Evolutionary conservation across 257 asterid species (phyloP).

Genomic region (Nicotiana sylvestris): DNA sequence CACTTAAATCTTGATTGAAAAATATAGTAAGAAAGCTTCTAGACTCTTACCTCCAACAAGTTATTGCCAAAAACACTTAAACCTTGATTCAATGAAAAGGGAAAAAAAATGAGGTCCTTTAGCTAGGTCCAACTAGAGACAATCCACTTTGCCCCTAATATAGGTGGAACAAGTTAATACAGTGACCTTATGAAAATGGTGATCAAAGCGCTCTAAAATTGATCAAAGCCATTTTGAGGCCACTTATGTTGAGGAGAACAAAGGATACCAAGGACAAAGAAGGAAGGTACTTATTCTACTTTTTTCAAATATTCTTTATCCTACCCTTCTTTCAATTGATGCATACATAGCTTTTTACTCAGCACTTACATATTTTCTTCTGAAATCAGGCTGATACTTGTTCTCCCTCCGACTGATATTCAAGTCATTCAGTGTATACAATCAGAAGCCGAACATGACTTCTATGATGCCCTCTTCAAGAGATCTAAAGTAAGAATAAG

Average conservation of each 20-base stretch:
- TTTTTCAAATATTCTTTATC: not conserved
- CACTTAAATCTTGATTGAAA: too few relatives aligned
- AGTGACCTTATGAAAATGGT: slow-evolving; percentile 75
- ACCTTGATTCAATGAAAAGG: too few relatives aligned
- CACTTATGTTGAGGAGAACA: slow-evolving; percentile 84
- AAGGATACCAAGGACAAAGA: slow-evolving; percentile 75
- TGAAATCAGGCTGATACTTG: slow-evolving; percentile 62
- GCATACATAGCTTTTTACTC: not conserved
- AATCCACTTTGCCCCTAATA: not conserved
- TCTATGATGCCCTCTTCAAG: slow-evolving; percentile 72
- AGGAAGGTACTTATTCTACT: slow-evolving; percentile 49
- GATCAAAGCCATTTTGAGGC: slow-evolving; percentile 71
- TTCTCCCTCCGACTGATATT: slow-evolving; percentile 86
- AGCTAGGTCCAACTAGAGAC: too few relatives aligned
- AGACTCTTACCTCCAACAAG: too few relatives aligned
- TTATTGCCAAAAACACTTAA: too few relatives aligned
- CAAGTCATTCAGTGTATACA: slow-evolving; percentile 61
- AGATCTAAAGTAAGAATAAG: slow-evolving; percentile 62
- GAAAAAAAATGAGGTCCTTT: too few relatives aligned
- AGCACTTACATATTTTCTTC: slow-evolving; percentile 1
- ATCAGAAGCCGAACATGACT: slow-evolving; percentile 67
- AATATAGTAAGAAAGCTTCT: too few relatives aligned
- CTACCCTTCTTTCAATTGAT: not conserved
- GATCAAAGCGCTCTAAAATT: slow-evolving; percentile 65
- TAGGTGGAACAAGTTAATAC: slow-evolving; percentile 87